Conservation (phyloP, 768 basidiomycete species). For the Pholiota microspora region DNA sequence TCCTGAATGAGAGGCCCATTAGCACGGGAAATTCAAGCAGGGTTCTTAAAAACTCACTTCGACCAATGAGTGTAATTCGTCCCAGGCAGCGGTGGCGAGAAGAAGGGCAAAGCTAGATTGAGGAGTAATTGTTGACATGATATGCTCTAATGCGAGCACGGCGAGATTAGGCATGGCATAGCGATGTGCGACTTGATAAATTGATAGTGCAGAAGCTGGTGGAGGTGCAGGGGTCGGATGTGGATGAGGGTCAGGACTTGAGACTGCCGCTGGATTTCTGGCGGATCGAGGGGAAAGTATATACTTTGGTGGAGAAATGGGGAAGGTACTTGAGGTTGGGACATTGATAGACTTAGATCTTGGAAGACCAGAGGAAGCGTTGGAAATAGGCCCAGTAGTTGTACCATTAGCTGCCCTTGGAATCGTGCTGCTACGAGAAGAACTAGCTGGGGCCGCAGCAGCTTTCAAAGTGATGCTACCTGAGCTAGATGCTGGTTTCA, state of each 20-base stretch:
- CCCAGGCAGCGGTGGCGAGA: conserved; percentile 67
- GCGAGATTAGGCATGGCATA: conserved; percentile 68
- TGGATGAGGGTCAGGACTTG: conserved; percentile 60
- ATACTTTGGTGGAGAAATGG: conserved; percentile 39
- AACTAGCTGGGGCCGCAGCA: neutral
- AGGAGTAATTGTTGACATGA: conserved; percentile 66
- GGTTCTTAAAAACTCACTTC: conserved; percentile 41
- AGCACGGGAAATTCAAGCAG: neutral
- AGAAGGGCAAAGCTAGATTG: conserved; percentile 65
- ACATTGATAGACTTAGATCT: conserved; percentile 42
- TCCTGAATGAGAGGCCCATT: conserved; percentile 39
- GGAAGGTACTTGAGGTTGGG: conserved; percentile 31
- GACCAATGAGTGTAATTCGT: conserved; percentile 57
- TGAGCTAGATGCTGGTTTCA: conserved; percentile 23
- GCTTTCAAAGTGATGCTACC: conserved; percentile 10
- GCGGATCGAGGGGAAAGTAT: conserved; percentile 46
- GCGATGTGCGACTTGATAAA: conserved; percentile 77
- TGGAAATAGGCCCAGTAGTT: neutral
- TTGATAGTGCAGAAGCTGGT: conserved; percentile 69
- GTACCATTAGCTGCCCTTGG: neutral
- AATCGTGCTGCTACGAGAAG: neutral
- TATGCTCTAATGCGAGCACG: conserved; percentile 68
- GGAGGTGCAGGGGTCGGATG: conserved; percentile 64
- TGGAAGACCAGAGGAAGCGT: conserved; percentile 28
- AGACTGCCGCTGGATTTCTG: conserved; percentile 31